Evolutionary conservation across 495 filamentous ascomycete species (phyloP).

Genomic region (Cercophora newfieldiana): DNA sequence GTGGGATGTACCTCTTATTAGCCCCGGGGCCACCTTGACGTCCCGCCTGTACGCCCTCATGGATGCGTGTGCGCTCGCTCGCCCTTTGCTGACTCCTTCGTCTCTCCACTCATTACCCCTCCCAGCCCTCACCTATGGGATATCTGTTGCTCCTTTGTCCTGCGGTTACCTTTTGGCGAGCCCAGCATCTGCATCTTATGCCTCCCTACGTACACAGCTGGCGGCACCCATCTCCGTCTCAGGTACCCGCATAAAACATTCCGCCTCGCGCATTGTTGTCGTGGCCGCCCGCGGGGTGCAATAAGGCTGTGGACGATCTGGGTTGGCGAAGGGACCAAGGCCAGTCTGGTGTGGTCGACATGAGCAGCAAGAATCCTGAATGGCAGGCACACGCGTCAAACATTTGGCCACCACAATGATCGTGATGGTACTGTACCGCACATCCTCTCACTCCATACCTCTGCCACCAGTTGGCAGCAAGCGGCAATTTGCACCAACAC

Average conservation of each 20-base stretch:
- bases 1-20: slow-evolving; percentile 10
- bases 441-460: slow-evolving; percentile 6
- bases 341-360: neutral
- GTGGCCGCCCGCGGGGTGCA: neutral
- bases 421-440: slow-evolving; percentile 9
- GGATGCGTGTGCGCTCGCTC: slow-evolving; percentile 11
- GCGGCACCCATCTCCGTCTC: neutral
- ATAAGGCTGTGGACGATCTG: slow-evolving; percentile 21
- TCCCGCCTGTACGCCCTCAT: slow-evolving; percentile 12
- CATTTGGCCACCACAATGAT: slow-evolving; percentile 12
- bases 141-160: slow-evolving; percentile 12
- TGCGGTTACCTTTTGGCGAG: no score
- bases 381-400: slow-evolving; percentile 11
- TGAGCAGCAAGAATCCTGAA: neutral
- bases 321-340: neutral
- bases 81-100: slow-evolving; percentile 13
- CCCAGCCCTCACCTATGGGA: slow-evolving; percentile 11
- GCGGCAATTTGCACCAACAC: slow-evolving; percentile 14
- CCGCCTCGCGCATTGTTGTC: neutral
- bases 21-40: slow-evolving; percentile 14
- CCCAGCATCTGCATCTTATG: neutral
- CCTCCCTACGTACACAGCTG: neutral
- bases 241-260: neutral
- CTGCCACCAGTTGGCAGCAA: neutral
- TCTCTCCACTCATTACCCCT: slow-evolving; percentile 5